Evolutionary conservation across 805 yeast species (phyloP).

Genomic region (Lipomyces sp.): DNA sequence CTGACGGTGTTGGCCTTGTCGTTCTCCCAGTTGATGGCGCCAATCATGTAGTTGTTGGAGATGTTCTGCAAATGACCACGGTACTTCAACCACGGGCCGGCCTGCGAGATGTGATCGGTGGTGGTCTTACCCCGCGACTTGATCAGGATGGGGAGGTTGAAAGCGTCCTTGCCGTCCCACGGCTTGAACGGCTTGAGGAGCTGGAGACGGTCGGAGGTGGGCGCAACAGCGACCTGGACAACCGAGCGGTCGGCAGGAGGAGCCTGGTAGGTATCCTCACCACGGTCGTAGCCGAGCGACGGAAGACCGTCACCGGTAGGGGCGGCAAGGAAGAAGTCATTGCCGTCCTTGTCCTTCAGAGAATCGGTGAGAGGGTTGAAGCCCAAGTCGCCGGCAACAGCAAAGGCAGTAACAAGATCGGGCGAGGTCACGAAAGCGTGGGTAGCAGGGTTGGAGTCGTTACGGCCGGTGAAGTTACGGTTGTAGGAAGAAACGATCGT

Average conservation of each 20-base stretch:
- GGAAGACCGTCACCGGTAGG: conserved; percentile 72
- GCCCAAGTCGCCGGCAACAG: conserved; percentile 86
- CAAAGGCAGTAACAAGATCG: conserved; percentile 95
- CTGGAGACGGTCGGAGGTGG: conserved; percentile 88
- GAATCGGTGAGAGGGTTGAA: conserved; percentile 89
- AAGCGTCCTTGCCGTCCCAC: conserved; percentile 77
- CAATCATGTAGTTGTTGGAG: conserved; percentile 90
- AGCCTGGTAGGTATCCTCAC: conserved; percentile 71
- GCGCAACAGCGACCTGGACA: conserved; percentile 64
- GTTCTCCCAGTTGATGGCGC: conserved; percentile 95
- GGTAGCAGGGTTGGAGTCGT: conserved; percentile 96
- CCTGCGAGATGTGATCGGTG: conserved; percentile 97
- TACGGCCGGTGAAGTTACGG: conserved; percentile 96
- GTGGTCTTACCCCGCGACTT: conserved; percentile 98
- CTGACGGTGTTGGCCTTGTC: conserved; percentile 91
- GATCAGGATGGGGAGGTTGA: conserved; percentile 68
- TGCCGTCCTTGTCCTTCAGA: conserved; percentile 66
- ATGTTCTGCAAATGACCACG: conserved; percentile 97
- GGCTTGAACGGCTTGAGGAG: conserved; percentile 81
- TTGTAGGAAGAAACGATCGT: conserved; percentile 96
- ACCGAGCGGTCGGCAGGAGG: conserved; percentile 55
- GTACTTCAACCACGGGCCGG: conserved; percentile 98
- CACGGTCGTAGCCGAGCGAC: conserved; percentile 52
- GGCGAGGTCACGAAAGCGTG: conserved; percentile 99
- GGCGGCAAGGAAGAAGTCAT: conserved; percentile 70